These are phyloP conservation scores for Aspergillus saccharolyticus DNA, from an alignment of 495 filamentous ascomycete genomes.

Conservation along the genomic window DNA sequence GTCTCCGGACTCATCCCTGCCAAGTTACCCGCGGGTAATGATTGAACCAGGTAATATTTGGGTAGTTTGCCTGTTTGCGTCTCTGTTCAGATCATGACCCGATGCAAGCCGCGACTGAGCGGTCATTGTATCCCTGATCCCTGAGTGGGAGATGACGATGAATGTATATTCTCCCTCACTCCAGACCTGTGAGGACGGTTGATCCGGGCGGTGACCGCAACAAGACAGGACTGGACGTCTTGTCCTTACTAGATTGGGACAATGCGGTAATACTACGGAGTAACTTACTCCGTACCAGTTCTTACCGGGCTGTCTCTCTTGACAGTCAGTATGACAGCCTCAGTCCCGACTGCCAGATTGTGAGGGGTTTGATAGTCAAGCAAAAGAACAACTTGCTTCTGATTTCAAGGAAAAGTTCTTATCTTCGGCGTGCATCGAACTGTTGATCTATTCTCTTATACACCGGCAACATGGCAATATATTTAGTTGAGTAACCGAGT, in stretches of 20 bases:
- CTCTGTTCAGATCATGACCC: neutral
- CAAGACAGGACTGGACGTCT: too few species aligned
- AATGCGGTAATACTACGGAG: neutral
- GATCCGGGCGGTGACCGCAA: neutral
- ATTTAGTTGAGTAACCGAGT: slow-evolving; percentile 14
- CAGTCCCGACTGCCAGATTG: neutral
- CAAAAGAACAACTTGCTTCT: neutral
- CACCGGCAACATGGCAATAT: slow-evolving; percentile 10
- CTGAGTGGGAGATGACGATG: neutral
- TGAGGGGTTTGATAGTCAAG: neutral
- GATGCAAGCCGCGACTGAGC: neutral
- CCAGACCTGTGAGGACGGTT: neutral
- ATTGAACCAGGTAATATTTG: neutral
- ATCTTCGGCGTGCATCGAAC: neutral
- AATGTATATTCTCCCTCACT: neutral
- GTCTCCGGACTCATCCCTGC: neutral
- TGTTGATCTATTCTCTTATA: neutral
- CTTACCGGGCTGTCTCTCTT: neutral
- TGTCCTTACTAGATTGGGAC: too few species aligned
- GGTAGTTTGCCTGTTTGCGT: neutral
- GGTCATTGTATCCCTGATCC: too few species aligned
- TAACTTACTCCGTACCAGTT: neutral
- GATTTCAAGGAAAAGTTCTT: neutral
- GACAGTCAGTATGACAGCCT: neutral
- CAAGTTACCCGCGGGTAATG: neutral